These are phyloP conservation scores for Amesomyces nigricolor DNA, from an alignment of 2,329 filamentous ascomycete genomes.

Conservation along the genomic window DNA sequence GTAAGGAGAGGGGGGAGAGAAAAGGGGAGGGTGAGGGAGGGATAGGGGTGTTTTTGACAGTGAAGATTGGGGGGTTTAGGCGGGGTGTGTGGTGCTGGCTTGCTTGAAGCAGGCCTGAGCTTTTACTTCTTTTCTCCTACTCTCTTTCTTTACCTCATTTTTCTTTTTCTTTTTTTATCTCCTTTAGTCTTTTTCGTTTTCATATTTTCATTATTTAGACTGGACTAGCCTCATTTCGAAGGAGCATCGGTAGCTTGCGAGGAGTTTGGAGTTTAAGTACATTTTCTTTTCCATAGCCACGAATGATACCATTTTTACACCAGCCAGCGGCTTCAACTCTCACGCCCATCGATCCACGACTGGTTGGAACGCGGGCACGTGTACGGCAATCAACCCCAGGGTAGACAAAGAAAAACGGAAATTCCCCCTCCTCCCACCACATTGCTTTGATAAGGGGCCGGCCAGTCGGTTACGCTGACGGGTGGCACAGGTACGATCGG, in stretches of 20 bases:
- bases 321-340: no score
- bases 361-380: not conserved
- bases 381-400: not conserved
- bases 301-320: slow-evolving; percentile 1
- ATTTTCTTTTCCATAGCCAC: not conserved
- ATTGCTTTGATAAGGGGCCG: not conserved
- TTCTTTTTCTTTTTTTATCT: no score
- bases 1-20: slow-evolving; percentile 42
- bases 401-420: not conserved
- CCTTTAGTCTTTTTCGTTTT: no score
- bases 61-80: slow-evolving; percentile 41
- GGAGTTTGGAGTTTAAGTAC: not conserved
- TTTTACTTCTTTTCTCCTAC: no score
- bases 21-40: slow-evolving; percentile 46
- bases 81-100: no score
- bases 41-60: slow-evolving; percentile 46
- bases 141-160: no score
- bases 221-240: not conserved
- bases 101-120: not conserved
- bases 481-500: slow-evolving; percentile 3
- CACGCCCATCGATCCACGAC: no score
- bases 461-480: not conserved
- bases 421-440: not conserved
- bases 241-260: not conserved
- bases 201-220: not conserved